Base-by-base conservation (phyloP, 1,284 basidiomycete genomes). In the Tilletia indica region DNA sequence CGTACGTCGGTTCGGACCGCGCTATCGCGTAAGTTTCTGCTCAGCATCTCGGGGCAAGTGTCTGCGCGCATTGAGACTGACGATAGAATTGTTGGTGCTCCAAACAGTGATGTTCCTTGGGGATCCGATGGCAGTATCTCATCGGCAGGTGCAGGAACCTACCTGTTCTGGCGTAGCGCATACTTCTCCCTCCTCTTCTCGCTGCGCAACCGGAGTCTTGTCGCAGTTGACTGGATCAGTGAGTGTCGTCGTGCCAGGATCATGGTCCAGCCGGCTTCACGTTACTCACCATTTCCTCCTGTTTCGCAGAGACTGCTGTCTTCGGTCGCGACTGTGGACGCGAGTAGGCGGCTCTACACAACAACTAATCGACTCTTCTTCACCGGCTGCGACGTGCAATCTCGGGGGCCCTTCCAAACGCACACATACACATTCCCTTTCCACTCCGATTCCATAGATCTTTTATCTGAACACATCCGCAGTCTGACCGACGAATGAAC, bases 111-210 rank as follows among this genome's bases (percentile, higher is more conserved):
- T 39, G 16, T 64, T 38, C 61, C 61, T 12, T 64, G 61, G 61
- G 61, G 61, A 14, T 34, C 31, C 9, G 61, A 34, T 14, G 79
- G 77, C 68, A 71, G 72, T 67, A 71, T 82, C 71, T 75, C 79
- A 19, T 75, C 78, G 34, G 78, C 74, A 38, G 79, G 80, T 54
- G 74, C 76, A 9, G 75, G 34, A 3, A 64, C 61, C 75, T 1
- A 70, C 34, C 16, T 61, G 56, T 68, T 68, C 70, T 73, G 72
- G 72, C 48, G 42, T 45, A 66, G 56, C 45, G 72, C 72, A 11
- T 80, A 80, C 74, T 71, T 77, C 49, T 78, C 77, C 38, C 73
- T 80, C 73, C 77, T 81, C 71, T 81, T 80, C 72, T 78, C 77
- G 63, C 72, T 81, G 48, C 74, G 79, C 38, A 77, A 77, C 71